Percentiles rank a stretch among this genome's conserved stretches.
These are phyloP conservation scores for Thermoascus crustaceus DNA, from an alignment of 2,329 filamentous ascomycete species.

Conservation along the genomic window DNA sequence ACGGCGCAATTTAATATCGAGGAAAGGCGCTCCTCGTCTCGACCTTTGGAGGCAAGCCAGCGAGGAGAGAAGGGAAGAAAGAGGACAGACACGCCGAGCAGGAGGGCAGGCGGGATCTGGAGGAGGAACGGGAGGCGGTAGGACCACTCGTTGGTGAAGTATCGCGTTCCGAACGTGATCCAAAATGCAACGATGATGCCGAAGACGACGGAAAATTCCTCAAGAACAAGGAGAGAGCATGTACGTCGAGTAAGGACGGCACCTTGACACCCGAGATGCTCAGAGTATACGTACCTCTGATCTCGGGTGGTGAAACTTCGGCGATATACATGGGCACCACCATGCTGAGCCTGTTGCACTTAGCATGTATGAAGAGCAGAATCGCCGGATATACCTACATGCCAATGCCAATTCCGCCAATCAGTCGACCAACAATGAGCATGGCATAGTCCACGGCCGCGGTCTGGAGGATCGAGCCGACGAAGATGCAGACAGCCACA, in stretches of 20 bases:
- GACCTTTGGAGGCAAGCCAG: constrained; percentile 39
- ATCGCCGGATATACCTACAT: too few species aligned
- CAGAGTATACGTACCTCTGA: constrained; percentile 19
- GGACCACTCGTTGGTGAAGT: constrained; percentile 28
- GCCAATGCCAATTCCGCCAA: constrained; percentile 33
- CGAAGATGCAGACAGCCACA: constrained; percentile 27
- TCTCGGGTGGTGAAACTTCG: constrained; percentile 26
- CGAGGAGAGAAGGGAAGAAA: constrained; percentile 48
- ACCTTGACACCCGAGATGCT: too few species aligned
- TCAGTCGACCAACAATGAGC: constrained; percentile 27
- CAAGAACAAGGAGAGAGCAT: constrained; percentile 11
- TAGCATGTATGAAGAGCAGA: too few species aligned
- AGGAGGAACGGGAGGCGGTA: constrained; percentile 30
- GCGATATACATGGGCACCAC: constrained; percentile 30
- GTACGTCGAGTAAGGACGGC: too few species aligned
- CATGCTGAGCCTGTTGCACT: too few species aligned
- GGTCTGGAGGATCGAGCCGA: constrained; percentile 38
- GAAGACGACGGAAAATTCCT: constrained; percentile 11
- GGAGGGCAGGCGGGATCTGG: constrained; percentile 25
- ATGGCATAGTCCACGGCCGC: constrained; percentile 16
- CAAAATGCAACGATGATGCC: constrained; percentile 10
- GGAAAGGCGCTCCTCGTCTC: constrained; percentile 38
- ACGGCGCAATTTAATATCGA: constrained; percentile 40
- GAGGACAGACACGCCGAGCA: constrained; percentile 16
- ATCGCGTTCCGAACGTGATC: constrained; percentile 24